Evolutionary conservation across 345 rosid genomes (phyloP), one percentile per base, ranked within the genome.

Genomic region (Clausena lansium): DNA sequence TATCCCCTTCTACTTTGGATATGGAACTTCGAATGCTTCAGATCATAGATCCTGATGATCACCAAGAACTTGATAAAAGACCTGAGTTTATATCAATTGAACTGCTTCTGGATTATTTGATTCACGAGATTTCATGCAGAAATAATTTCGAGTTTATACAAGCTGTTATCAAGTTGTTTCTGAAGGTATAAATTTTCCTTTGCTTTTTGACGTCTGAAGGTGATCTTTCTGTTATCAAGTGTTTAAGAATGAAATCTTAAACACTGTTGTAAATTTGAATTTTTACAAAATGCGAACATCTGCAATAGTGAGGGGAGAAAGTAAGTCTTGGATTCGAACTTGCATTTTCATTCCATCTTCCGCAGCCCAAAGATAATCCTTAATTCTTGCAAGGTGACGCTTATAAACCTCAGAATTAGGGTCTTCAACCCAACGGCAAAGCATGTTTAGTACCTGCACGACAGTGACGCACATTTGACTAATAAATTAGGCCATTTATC

Each of bases 11-110:
- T 77, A 88, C 90, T 70, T 83, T 96, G 83, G 98, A 96, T 69
- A 77, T 92, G 88, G 98, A 96, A 81, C 90, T 96, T 68, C 84
- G 98, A 58, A 83, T 96, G 94, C 93, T 96, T 89, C 95, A 96
- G 79, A 92, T 96, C 32, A 87, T 96, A 79, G 98, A 96, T 74
- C 93, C 92, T 4, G 89, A 82, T 22, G 87, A 78, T 68, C 79
- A 83, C 75, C 82, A 94, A 80, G 97, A 91, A 58, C 82, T 86
- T 45, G 93, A 87, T 63, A 77, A 83, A 74, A 89, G 92, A 83
- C 84, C 89, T 6, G 95, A 91, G 91, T 85, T 91, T 76, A 81
- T 84, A 71, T 81, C 87, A 6, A 83, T 94, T 36, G 92, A 86
- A 62, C 84, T 91, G 50, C 93, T 94, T 60, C 85, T 94, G 55